These are phyloP conservation scores for Cymbopogon flexuosus DNA, from an alignment of 202 grass and related monocot genomes.

Conservation along the genomic window DNA sequence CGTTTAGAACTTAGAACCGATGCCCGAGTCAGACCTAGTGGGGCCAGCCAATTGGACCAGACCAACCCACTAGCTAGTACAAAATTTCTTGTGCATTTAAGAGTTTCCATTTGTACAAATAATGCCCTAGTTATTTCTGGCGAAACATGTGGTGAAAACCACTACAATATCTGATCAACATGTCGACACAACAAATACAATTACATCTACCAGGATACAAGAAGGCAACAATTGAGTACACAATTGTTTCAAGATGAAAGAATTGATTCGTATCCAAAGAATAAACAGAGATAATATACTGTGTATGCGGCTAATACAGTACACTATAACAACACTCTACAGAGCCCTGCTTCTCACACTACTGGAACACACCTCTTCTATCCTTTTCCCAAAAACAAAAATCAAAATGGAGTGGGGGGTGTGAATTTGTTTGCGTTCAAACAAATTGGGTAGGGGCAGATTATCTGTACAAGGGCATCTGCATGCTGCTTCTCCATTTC, in stretches of 20 bases:
- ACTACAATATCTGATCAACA: no score
- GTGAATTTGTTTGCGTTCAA: constrained; percentile 9
- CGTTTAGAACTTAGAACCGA: no score
- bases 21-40: no score
- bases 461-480: constrained; percentile 54
- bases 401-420: constrained; percentile 9
- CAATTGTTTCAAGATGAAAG: background rate
- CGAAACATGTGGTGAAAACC: no score
- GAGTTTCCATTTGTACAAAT: no score
- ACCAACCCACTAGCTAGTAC: no score
- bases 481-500: constrained; percentile 26
- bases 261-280: constrained; percentile 45
- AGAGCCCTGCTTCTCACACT: constrained; percentile 27
- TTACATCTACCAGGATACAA: background rate
- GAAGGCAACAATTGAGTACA: background rate
- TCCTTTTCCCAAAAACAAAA: constrained; percentile 2
- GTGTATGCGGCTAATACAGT: constrained; percentile 8
- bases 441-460: constrained; percentile 31
- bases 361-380: constrained; percentile 33
- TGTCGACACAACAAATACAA: background rate
- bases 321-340: constrained; percentile 39
- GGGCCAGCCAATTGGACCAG: no score
- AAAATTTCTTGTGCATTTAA: no score
- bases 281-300: constrained; percentile 38
- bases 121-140: no score